Base-by-base conservation (phyloP, 2,329 filamentous ascomycete species). In the Sclerotinia minor region DNA sequence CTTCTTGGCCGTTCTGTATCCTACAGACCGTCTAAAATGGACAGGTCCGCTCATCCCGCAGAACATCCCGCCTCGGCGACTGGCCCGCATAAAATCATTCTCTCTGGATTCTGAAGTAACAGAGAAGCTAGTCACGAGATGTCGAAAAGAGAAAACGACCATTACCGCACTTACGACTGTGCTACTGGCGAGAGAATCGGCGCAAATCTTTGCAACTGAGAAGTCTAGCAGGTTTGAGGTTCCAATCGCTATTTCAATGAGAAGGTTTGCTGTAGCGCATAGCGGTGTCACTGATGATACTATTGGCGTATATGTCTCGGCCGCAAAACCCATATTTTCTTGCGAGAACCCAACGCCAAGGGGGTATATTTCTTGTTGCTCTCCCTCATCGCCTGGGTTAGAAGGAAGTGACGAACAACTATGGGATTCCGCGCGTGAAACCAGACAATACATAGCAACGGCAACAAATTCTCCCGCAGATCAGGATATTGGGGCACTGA, bases 401-500 rank as follows among this genome's bases (percentile, higher is more conserved):
- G 44, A 60, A 47, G 29, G 19, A 21, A 50, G 41, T 8, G 32
- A 58, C 15, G 49, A 69, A 9, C 68, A 72, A 50, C 44, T 73
- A 24, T 73, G 72, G 70, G 45, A 70, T 2, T 59, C 55, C 24
- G 69, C 71, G 2, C 50, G 70, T 17, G 32, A 53, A 32, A 63
- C 24, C n/a, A 70, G 66, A 24, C 49, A 60, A 3, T 54, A 79
- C 2, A 80, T 83, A 0, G 72, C 70, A 15, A 72, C 69, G 9
- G 70, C 82, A 29, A 73, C 81, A 77, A 58, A 69, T 1, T 71
- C 84, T 0, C 79, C 82, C 0, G 73, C 70, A 1, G 79, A 86
- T 71, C 83, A 85, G 68, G 70, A 79, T 13, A 72, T 78, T 2
- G 79, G 79, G 6, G 71, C 85, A 65, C 66, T 85, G 19, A 71